Evolutionary conservation across 2,329 filamentous ascomycete genomes (phyloP).

Genomic region (Periconia sp.): DNA sequence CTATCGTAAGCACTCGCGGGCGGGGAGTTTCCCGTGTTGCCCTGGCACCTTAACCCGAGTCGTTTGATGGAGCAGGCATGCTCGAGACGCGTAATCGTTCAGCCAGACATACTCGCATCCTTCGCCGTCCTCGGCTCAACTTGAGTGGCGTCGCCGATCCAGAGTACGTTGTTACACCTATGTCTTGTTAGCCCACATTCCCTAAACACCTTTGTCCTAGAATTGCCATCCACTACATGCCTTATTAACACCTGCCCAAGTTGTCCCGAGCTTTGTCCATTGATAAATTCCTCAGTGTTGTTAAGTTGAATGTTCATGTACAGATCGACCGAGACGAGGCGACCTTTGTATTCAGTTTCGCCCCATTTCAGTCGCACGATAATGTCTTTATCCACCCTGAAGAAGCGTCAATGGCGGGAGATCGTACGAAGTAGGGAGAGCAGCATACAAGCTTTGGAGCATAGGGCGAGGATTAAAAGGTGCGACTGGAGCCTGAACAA

Average conservation of each 20-base stretch:
- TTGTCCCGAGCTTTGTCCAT: constrained; percentile 81
- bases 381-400: constrained; percentile 85
- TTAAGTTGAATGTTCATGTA: constrained; percentile 99
- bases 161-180: constrained; percentile 97
- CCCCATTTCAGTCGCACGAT: constrained; percentile 97
- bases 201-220: background rate
- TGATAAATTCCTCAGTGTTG: constrained; percentile 89
- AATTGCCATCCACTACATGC: constrained; percentile 49
- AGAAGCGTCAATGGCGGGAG: constrained; percentile 10
- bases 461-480: constrained; percentile 96
- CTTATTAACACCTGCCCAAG: constrained; percentile 92
- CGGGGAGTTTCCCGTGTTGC: no score
- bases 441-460: constrained; percentile 84
- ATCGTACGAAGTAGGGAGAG: background rate
- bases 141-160: constrained; percentile 70
- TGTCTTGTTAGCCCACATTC: constrained; percentile 7
- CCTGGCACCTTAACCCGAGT: no score
- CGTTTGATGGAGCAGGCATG: no score
- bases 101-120: constrained; percentile 50
- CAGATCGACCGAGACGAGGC: constrained; percentile 89
- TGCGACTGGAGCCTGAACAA: constrained; percentile 62
- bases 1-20: no score
- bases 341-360: constrained; percentile 95
- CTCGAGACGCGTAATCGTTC: no score
- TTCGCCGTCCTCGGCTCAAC: constrained; percentile 49